Evolutionary conservation across 352 stramenopile genomes (phyloP).

Genomic region (Lagenidium giganteum): DNA sequence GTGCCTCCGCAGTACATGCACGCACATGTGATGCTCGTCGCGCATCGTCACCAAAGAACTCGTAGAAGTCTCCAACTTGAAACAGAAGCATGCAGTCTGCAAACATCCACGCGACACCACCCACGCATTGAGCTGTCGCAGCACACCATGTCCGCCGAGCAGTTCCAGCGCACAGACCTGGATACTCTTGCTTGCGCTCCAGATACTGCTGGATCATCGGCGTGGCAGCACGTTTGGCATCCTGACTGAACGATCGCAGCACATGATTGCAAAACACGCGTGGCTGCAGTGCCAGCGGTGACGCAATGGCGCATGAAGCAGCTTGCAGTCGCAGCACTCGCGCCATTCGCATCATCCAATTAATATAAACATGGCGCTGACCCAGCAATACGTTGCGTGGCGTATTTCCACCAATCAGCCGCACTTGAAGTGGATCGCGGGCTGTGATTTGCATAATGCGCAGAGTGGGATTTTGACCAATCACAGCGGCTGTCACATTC

Average conservation of each 20-base stretch:
- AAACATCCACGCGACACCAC: not conserved
- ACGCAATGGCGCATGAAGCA: no score
- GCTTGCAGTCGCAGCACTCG: no score
- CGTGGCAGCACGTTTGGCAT: no score
- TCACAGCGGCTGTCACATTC: no score
- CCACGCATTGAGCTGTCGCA: not conserved
- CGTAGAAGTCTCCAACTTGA: constrained; percentile 83
- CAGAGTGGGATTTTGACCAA: constrained; percentile 1
- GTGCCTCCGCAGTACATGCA: not conserved
- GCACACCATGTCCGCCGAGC: not conserved
- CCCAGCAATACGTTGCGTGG: constrained; percentile 1
- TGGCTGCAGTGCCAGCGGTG: no score
- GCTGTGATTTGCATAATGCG: no score
- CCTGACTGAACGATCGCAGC: no score
- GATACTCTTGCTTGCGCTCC: constrained; percentile 71
- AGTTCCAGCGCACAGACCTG: constrained; percentile 20
- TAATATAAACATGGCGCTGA: no score
- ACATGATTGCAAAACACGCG: no score
- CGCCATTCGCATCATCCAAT: no score
- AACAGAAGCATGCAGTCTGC: constrained; percentile 80
- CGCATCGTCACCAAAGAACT: constrained; percentile 79
- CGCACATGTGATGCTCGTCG: constrained; percentile 58
- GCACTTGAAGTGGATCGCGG: no score
- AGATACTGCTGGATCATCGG: constrained; percentile 75
- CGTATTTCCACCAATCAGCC: constrained; percentile 9